Conservation (phyloP, 2,329 filamentous ascomycete genomes). For the Diaporthe nobilis region DNA sequence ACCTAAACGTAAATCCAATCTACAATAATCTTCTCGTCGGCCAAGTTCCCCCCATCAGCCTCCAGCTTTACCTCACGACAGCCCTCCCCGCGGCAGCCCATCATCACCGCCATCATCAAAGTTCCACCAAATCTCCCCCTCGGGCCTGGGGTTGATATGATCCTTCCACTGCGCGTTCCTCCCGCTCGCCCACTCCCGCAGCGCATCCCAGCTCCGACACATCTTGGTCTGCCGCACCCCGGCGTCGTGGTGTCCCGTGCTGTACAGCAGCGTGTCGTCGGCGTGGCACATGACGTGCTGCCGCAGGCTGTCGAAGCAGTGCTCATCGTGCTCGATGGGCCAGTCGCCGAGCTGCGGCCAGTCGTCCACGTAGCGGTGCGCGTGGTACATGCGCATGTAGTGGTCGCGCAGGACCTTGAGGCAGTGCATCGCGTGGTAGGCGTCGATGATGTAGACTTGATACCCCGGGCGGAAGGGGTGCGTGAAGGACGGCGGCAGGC, state of each 20-base stretch:
- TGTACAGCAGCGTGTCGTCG: constrained; percentile 48
- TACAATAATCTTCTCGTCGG: not conserved
- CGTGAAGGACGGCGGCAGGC: constrained; percentile 41
- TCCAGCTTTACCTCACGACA: not conserved
- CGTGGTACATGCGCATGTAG: not conserved
- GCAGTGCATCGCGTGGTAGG: constrained; percentile 50
- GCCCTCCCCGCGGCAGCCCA: not conserved
- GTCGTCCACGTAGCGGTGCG: constrained; percentile 33
- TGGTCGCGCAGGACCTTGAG: constrained; percentile 44
- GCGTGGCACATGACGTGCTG: constrained; percentile 49
- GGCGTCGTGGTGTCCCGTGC: constrained; percentile 41
- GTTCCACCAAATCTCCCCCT: not conserved
- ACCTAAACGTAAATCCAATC: not conserved
- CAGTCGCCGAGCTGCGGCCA: constrained; percentile 30
- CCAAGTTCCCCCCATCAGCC: not conserved
- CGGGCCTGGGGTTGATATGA: not conserved
- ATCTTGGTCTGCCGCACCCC: constrained; percentile 45
- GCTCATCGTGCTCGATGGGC: constrained; percentile 25
- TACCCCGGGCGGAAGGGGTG: constrained; percentile 50
- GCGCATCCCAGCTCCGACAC: constrained; percentile 48
- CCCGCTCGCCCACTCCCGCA: constrained; percentile 43
- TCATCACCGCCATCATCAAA: not conserved
- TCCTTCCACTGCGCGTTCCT: not conserved
- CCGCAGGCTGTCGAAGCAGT: constrained; percentile 49
- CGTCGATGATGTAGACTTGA: constrained; percentile 50